Evolutionary conservation across 306 rosid genomes (phyloP).

Genomic region (Trifolium pratense): DNA sequence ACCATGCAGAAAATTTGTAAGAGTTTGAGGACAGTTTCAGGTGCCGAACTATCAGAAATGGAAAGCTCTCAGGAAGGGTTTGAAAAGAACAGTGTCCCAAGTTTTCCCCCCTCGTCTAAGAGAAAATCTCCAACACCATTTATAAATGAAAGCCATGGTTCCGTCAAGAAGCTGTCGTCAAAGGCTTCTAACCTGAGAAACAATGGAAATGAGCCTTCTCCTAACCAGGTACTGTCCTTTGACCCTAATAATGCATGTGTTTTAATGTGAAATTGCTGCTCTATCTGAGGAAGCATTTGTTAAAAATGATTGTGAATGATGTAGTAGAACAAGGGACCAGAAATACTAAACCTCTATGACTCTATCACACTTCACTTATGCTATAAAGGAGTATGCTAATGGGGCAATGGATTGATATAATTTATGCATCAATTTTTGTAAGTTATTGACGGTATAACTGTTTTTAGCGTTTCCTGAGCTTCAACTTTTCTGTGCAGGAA

Average conservation of each 20-base stretch:
- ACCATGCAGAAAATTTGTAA: conserved; percentile 87
- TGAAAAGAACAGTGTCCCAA: conserved; percentile 40
- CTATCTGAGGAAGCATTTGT: conserved; percentile 56
- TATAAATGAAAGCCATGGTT: conserved; percentile 50
- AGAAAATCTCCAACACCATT: conserved; percentile 49
- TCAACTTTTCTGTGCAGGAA: conserved; percentile 47
- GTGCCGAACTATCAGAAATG: conserved; percentile 52
- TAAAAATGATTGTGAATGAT: conserved; percentile 19
- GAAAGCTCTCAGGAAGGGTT: conserved; percentile 45
- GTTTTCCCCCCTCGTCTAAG: conserved; percentile 37
- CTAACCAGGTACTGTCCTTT: conserved; percentile 50
- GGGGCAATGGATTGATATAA: neutral
- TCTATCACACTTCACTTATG: conserved; percentile 17
- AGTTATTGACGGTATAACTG: conserved; percentile 9
- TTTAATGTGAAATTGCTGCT: conserved; percentile 28
- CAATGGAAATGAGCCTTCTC: conserved; percentile 50
- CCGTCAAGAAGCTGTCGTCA: conserved; percentile 44
- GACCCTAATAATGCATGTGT: conserved; percentile 10
- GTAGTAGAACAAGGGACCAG: conserved; percentile 29
- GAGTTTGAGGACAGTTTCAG: conserved; percentile 84
- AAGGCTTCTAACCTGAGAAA: conserved; percentile 42
- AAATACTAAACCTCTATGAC: conserved; percentile 21
- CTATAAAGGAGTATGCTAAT: conserved; percentile 18
- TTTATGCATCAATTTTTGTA: conserved; percentile 29
- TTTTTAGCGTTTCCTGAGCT: conserved; percentile 33